Evolutionary conservation across 371 early-diverging fungal species (phyloP).

Genomic region (Mortierella sp.): DNA sequence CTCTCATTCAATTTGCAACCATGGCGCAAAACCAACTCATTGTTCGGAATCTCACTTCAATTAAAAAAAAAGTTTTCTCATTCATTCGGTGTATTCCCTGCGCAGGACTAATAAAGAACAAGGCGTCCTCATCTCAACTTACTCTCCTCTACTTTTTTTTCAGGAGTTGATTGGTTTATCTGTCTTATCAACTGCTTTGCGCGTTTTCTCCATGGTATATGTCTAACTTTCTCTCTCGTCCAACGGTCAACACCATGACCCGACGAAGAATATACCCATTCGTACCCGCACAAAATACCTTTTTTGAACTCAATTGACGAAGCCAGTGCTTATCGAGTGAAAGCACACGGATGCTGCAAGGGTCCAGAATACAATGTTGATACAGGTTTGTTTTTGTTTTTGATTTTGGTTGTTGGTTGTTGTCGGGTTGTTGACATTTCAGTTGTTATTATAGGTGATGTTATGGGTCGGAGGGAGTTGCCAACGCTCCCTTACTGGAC

Average conservation of each 20-base stretch:
- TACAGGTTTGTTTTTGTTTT: background rate
- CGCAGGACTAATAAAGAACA: background rate
- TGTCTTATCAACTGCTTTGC: background rate
- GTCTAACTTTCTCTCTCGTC: background rate
- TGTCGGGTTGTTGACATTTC: background rate
- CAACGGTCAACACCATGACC: background rate
- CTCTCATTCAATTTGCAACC: background rate
- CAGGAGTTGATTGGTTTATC: background rate
- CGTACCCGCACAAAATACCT: background rate
- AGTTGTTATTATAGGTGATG: background rate
- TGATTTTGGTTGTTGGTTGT: background rate
- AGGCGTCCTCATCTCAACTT: background rate
- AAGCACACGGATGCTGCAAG: background rate
- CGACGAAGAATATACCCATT: background rate
- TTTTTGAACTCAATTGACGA: background rate
- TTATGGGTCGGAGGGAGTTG: background rate
- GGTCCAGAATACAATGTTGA: constrained; percentile 1
- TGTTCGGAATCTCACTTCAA: background rate
- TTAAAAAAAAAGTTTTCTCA: background rate
- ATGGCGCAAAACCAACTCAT: background rate
- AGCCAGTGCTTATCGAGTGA: background rate
- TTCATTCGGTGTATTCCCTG: background rate
- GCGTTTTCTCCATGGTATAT: background rate
- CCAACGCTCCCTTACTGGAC: background rate
- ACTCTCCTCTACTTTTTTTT: background rate